Base-by-base conservation (phyloP, 306 rosid species). In the Corylus americana region DNA sequence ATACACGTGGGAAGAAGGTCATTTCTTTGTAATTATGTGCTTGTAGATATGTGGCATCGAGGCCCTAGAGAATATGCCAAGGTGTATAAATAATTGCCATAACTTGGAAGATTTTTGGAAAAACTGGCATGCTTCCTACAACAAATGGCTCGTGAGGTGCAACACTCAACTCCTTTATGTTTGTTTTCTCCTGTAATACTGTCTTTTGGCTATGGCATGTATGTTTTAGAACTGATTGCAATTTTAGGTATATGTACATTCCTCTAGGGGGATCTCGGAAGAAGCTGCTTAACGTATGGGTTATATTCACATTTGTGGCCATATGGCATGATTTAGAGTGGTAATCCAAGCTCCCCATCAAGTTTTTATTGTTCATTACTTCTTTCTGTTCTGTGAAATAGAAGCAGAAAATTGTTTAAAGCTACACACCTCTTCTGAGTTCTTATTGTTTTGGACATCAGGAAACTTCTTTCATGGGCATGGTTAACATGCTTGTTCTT, bases 71-170 rank as follows among this genome's bases (percentile, higher is more conserved):
- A 95, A 95, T 80, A 95, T 95, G 98, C 98, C 97, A 29, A 91
- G 84, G 89, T 95, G 98, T 82, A 85, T 92, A 73, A 92, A 95
- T 89, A 95, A 91, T 80, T 90, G 98, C 91, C 86, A 86, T 82
- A 90, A 83, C 84, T 80, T 95, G 88, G 97, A 95, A 88, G 87
- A 88, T 70, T 95, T 92, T 81, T 95, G 98, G 98, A 95, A 95
- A 86, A 91, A 83, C 82, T 95, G 98, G 98, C 98, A 95, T 90
- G 97, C 98, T 83, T 95, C 98, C 83, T 95, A 81, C 82, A 95
- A 95, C 89, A 95, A 92, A 90, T 95, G 97, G 98, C 97, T 95
- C 79, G 98, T 95, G 87, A 92, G 98, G 98, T 92, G 81, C 75
- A 76, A 68, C 73, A 53, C 69, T 83, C 5, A 73, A 75, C 63